Percentiles rank a stretch among this genome's conserved stretches.
phyloP scores from a whole-genome alignment of 495 filamentous ascomycete species.

The Trypethelium eluteriae region DNA sequence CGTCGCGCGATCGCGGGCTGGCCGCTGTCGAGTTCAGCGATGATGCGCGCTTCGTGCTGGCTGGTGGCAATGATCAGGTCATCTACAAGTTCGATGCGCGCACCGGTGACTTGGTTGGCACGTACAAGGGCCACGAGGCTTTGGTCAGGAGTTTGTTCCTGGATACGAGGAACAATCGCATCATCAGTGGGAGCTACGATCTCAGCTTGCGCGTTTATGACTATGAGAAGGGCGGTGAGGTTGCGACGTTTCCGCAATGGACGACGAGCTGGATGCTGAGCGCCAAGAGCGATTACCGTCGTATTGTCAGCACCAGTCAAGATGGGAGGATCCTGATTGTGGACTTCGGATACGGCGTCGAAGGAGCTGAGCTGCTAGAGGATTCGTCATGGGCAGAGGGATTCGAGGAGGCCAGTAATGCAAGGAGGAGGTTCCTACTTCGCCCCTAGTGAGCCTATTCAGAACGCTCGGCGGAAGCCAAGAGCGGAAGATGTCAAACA shows the following conservation, averaged over 20 bases:
- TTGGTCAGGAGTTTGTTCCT: constrained; percentile 84
- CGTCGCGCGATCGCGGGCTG: constrained; percentile 77
- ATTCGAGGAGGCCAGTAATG: background rate
- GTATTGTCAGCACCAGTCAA: constrained; percentile 88
- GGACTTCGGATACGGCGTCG: constrained; percentile 55
- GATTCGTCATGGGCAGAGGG: constrained; percentile 1
- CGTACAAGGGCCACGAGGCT: constrained; percentile 67
- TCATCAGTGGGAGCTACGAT: constrained; percentile 90
- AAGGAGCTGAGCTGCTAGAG: background rate
- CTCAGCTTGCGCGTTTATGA: constrained; percentile 89
- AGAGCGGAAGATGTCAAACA: background rate
- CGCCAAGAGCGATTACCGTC: constrained; percentile 87
- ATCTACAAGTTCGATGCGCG: constrained; percentile 92
- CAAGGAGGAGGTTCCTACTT: background rate
- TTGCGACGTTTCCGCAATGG: constrained; percentile 77
- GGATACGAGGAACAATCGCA: constrained; percentile 69
- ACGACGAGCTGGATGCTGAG: constrained; percentile 93
- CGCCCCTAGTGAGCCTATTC: constrained; percentile 41
- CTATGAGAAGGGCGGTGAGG: constrained; percentile 60
- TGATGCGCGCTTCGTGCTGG: constrained; percentile 78
- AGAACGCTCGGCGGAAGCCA: constrained; percentile 53
- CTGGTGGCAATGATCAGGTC: constrained; percentile 85
- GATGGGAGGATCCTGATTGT: constrained; percentile 86
- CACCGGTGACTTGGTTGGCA: constrained; percentile 72
- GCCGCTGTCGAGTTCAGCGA: constrained; percentile 94